Base-by-base conservation (phyloP, 129 eudicot species). In the Helichrysum umbraculigerum region DNA sequence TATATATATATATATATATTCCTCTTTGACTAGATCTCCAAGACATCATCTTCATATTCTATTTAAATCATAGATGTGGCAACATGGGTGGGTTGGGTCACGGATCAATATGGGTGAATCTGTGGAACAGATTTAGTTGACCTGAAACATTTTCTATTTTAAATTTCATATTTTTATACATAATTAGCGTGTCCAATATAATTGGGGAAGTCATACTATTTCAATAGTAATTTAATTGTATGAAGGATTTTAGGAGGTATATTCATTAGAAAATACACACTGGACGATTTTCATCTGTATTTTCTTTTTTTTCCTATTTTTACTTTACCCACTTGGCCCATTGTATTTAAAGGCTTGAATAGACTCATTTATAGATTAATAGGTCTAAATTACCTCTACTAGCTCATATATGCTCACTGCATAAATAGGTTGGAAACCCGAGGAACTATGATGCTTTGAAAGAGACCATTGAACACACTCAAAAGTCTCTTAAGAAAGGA, bases 341-440 rank as follows among this genome's bases (percentile, higher is more conserved):
- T 42, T 2, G 3, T 42, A 42, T 11, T 11, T 44, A 44, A 37
- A 44, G 51, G 51, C 51, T 44, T 10, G 16, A 44, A 44, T 56
- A 56, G 61, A 56, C 28, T 20, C 61, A 19, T 56, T 19, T 3
- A 6, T n/a, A 56, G 61, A 20, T 56, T n/a, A 19, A 56, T n/a
- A 56, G 22, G 61, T 56, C 0, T 25, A 56, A 6, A 56, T 56
- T 57, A n/a, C 62, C 15, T 57, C 14, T 16, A 14, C 25, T 54
- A 41, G 50, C 50, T 61, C 73, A 41, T 75, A 61, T 51, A 16
- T 57, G 30, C 51, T 22, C 61, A 6, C 71, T 32, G 65, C 52
- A 42, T 39, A 44, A 66, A 74, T 81, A 94, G 98, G 76, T 91
- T 71, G 98, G 98, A 60, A 89, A 87, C 79, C 92, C 93, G 7